A percentile compares a stretch with the other conserved stretches of the same genome.
These are phyloP conservation scores for Mycena polygramma DNA, from an alignment of 768 basidiomycete species.

Conservation along the genomic window DNA sequence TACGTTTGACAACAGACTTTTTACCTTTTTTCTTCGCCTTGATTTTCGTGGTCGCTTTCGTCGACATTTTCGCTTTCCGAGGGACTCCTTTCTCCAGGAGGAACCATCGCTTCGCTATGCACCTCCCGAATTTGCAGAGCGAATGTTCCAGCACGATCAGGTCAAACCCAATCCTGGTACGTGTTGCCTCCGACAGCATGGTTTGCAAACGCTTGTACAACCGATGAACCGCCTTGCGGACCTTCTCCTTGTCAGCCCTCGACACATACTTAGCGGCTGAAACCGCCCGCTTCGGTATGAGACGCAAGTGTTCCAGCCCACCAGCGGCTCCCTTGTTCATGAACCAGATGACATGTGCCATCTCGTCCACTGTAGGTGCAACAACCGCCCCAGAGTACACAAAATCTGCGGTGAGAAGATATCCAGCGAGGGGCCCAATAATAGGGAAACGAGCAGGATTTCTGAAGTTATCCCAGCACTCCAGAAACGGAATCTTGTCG, in stretches of 20 bases:
- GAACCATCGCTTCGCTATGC: neutral
- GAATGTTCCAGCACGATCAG: slow-evolving; percentile 4
- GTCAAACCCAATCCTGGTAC: neutral
- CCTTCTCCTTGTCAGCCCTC: neutral
- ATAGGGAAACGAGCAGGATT: slow-evolving; percentile 16
- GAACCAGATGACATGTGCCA: neutral
- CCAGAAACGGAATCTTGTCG: too few species aligned
- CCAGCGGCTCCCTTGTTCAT: slow-evolving; percentile 23
- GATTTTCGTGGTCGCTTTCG: too few species aligned
- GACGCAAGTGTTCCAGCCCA: slow-evolving; percentile 11
- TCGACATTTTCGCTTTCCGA: too few species aligned
- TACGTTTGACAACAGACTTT: too few species aligned
- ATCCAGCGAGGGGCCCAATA: slow-evolving; percentile 8
- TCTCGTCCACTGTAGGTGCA: neutral
- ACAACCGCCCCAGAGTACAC: slow-evolving; percentile 9
- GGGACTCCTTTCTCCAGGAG: too few species aligned
- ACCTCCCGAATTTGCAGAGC: slow-evolving; percentile 6
- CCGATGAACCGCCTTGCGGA: too few species aligned
- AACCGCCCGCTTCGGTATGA: slow-evolving; percentile 2
- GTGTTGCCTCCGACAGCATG: neutral
- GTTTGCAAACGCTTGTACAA: neutral
- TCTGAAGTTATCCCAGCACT: too few species aligned
- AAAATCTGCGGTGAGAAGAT: slow-evolving; percentile 20
- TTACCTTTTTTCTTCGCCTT: too few species aligned
- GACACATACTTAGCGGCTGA: too few species aligned